A percentile compares a stretch with the other conserved stretches of the same genome.
These are phyloP conservation scores for Musa acuminata DNA, from an alignment of 176 grass and related monocot species.

Conservation along the genomic window DNA sequence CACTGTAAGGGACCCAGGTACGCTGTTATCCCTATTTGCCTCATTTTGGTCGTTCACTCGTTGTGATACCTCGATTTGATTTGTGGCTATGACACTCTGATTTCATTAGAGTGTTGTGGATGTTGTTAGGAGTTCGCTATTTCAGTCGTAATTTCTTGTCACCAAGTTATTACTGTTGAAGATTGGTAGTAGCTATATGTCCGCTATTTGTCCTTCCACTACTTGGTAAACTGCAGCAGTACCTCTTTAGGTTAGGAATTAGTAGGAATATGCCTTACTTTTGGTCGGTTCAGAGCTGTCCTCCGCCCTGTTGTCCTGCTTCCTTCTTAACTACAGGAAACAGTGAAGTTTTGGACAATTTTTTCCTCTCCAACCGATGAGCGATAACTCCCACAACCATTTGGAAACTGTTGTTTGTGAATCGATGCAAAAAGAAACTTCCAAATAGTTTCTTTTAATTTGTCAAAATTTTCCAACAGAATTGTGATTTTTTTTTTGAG, in stretches of 20 bases:
- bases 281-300: too few relatives aligned
- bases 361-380: not conserved
- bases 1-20: slow-evolving; percentile 7
- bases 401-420: not conserved
- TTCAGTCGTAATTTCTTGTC: too few relatives aligned
- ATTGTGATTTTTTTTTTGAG: not conserved
- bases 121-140: too few relatives aligned
- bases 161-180: too few relatives aligned
- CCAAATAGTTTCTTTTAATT: not conserved
- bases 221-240: too few relatives aligned
- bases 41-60: not conserved
- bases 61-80: not conserved
- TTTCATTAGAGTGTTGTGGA: not conserved
- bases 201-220: too few relatives aligned
- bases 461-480: not conserved
- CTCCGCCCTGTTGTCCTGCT: too few relatives aligned
- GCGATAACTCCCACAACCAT: not conserved
- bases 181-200: too few relatives aligned
- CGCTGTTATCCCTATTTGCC: not conserved
- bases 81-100: not conserved
- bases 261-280: too few relatives aligned
- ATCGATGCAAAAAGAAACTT: not conserved
- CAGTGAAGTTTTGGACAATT: not conserved
- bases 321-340: too few relatives aligned
- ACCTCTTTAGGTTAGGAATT: too few relatives aligned